phyloP scores from a whole-genome alignment of 768 basidiomycete species.

The Boletus rufocinnamomeus region DNA sequence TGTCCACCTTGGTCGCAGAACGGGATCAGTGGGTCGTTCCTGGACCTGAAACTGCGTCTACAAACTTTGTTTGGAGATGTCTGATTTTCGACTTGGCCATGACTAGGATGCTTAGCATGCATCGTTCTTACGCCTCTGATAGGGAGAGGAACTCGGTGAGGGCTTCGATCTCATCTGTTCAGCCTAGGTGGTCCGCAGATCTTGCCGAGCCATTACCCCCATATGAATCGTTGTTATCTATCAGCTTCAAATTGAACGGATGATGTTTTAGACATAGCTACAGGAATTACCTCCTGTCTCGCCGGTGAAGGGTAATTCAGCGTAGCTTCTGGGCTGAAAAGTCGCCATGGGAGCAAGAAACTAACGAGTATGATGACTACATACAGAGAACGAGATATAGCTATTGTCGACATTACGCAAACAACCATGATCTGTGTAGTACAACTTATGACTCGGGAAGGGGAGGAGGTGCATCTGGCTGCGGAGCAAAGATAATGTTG shows the following conservation, averaged over 20 bases:
- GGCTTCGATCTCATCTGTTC: neutral
- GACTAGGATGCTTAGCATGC: neutral
- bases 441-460: slow-evolving; percentile 46
- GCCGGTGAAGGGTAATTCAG: too few species aligned
- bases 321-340: neutral
- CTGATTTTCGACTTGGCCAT: neutral
- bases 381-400: slow-evolving; percentile 23
- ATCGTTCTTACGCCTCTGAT: neutral
- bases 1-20: neutral
- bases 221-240: neutral
- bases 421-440: slow-evolving; percentile 1
- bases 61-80: neutral
- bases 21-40: neutral
- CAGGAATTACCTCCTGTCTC: neutral
- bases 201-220: neutral
- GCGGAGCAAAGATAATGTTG: slow-evolving; percentile 79
- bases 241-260: neutral
- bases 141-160: neutral
- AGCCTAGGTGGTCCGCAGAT: neutral
- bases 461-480: slow-evolving; percentile 81
- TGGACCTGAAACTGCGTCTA: neutral
- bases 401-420: slow-evolving; percentile 17
- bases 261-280: neutral
- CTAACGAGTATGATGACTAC: slow-evolving; percentile 17
- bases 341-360: slow-evolving; percentile 1